phyloP scores from a whole-genome alignment of 1,284 basidiomycete genomes.

The Dichomitus squalens region DNA sequence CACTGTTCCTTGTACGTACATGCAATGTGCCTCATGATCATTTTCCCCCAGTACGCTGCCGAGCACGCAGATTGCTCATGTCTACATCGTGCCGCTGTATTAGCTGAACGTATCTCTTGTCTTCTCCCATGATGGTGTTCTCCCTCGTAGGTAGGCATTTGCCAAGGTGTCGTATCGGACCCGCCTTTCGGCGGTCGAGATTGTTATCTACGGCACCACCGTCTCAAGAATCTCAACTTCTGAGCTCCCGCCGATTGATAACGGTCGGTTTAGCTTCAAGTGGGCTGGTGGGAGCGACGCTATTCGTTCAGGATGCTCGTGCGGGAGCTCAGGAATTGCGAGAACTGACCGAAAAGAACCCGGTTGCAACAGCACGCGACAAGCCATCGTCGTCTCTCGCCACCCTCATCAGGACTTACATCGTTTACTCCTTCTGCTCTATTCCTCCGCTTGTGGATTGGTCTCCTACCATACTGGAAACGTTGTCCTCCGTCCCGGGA shows the following conservation, averaged over 20 bases:
- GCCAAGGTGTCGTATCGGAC: not conserved
- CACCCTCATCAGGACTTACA: constrained; percentile 66
- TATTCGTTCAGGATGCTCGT: constrained; percentile 18
- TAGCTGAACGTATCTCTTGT: not conserved
- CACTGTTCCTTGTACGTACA: constrained; percentile 10
- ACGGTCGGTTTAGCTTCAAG: constrained; percentile 4
- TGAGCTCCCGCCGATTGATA: constrained; percentile 10
- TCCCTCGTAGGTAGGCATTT: constrained; percentile 6
- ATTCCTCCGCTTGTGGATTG: constrained; percentile 78
- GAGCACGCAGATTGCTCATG: constrained; percentile 6
- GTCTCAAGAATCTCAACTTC: not conserved
- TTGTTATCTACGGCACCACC: not conserved
- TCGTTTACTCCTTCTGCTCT: constrained; percentile 83
- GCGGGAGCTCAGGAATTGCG: constrained; percentile 7
- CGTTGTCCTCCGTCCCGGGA: constrained; percentile 66
- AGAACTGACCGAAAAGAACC: constrained; percentile 3
- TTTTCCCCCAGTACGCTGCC: not conserved
- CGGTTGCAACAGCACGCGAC: constrained; percentile 10
- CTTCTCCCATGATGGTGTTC: constrained; percentile 8
- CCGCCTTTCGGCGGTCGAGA: not conserved
- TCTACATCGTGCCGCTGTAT: not conserved
- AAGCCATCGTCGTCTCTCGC: constrained; percentile 37
- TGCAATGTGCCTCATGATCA: not conserved
- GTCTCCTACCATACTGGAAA: constrained; percentile 71
- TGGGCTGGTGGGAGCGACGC: not conserved